Conservation (phyloP, 2,329 filamentous ascomycete species). For the Thelonectria blattea region DNA sequence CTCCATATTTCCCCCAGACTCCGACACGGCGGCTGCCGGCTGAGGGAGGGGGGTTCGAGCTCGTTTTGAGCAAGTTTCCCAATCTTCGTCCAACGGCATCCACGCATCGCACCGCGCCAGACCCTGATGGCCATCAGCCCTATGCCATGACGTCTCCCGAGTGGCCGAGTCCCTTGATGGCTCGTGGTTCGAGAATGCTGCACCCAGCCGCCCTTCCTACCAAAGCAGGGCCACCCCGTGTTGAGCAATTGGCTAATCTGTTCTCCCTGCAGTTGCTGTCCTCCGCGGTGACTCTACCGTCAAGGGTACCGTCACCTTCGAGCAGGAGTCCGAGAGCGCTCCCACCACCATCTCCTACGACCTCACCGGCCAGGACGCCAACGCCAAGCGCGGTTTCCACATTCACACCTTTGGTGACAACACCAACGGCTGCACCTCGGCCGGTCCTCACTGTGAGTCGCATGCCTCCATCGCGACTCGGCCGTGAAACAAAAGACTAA, state of each 20-base stretch:
- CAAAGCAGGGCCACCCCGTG: constrained; percentile 8
- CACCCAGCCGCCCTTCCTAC: not conserved
- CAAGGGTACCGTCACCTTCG: constrained; percentile 91
- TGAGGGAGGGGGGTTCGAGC: constrained; percentile 47
- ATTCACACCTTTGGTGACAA: constrained; percentile 99
- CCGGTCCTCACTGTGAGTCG: constrained; percentile 91
- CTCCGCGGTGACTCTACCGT: constrained; percentile 98
- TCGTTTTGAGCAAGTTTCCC: constrained; percentile 65
- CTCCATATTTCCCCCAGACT: constrained; percentile 11
- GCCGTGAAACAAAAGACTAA: constrained; percentile 20
- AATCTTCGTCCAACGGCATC: constrained; percentile 32
- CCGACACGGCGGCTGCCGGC: constrained; percentile 25
- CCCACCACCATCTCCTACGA: constrained; percentile 91
- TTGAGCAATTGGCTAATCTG: constrained; percentile 30
- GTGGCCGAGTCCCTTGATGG: constrained; percentile 44
- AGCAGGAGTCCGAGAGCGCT: constrained; percentile 82
- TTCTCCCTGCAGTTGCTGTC: constrained; percentile 75
- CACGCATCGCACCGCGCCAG: constrained; percentile 29
- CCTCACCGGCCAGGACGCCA: constrained; percentile 90
- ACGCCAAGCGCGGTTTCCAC: constrained; percentile 97
- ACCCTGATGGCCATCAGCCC: constrained; percentile 53
- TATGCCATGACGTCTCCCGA: constrained; percentile 17
- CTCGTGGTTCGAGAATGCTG: not conserved
- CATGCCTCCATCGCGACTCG: not conserved
- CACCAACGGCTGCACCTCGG: constrained; percentile 99